Evolutionary conservation across 2,329 filamentous ascomycete species (phyloP).

Genomic region (Aspergillus aculeatus): DNA sequence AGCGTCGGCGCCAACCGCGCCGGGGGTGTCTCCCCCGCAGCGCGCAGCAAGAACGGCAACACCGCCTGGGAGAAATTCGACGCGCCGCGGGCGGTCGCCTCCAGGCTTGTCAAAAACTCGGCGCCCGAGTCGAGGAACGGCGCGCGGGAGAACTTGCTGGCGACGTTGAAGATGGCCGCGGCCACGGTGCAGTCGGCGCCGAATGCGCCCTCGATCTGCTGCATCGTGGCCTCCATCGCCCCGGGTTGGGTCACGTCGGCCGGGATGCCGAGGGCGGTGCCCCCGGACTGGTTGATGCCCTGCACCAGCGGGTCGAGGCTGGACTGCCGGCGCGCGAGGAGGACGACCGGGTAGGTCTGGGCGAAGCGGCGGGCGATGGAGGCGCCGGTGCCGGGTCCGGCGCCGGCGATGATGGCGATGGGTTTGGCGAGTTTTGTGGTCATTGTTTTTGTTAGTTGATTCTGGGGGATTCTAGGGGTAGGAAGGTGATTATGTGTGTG

Average conservation of each 20-base stretch:
- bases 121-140: constrained; percentile 28
- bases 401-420: constrained; percentile 25
- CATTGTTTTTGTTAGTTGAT: not conserved
- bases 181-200: constrained; percentile 13
- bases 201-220: constrained; percentile 14
- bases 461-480: too few species aligned
- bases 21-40: constrained; percentile 34
- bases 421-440: not conserved
- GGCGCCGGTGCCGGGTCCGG: constrained; percentile 20
- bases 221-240: constrained; percentile 41
- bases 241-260: constrained; percentile 60
- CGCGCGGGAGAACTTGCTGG: constrained; percentile 33
- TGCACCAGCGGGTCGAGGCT: constrained; percentile 65
- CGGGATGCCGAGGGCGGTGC: constrained; percentile 68
- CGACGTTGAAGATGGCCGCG: constrained; percentile 56
- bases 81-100: constrained; percentile 43
- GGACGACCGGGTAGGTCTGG: constrained; percentile 67
- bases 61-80: constrained; percentile 52
- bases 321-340: constrained; percentile 67
- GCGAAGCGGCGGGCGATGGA: constrained; percentile 57
- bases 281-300: constrained; percentile 67
- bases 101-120: constrained; percentile 22
- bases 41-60: constrained; percentile 47
- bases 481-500: too few species aligned
- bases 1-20: constrained; percentile 49